Evolutionary conservation across 106 monocot genomes (phyloP), one percentile per base, ranked within the genome.

Genomic region (Dendrobium chrysotoxum): DNA sequence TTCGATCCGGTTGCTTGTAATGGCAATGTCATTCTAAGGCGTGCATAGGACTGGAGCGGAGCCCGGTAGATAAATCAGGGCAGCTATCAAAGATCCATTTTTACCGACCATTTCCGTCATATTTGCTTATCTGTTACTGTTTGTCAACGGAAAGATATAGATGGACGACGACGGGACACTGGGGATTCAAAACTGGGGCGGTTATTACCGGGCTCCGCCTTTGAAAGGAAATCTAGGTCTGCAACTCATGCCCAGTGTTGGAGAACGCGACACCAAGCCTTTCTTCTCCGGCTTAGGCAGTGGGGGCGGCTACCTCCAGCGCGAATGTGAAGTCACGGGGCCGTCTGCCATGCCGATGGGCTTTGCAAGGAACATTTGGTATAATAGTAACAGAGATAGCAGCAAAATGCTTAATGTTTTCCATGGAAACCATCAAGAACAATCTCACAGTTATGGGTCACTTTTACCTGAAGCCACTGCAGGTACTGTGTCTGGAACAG

Each of bases 121-220:
- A 0, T 12, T 77, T 23, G 23, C 15, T 21, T 8, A 25, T 79
- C 23, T n/a, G 61, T 50, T 13, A 64, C 25, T 30, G 70, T 28
- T 31, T 3, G 9, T 15, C 11, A 23, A 72, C 28, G 15, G 16
- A 66, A 28, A 4, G 17, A 23, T 41, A 3, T 40, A 55, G 17
- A 95, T 95, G 95, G 95, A 92, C 45, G 89, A 89, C 4, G 89
- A 92, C 46, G 90, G 90, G 2, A 79, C 82, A n/a, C 79, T 95
- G 65, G 89, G 86, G 50, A 84, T 86, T 35, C 82, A 86, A 74
- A 78, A 83, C 78, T 92, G 95, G 90, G 85, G 87, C 18, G 81
- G 85, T 15, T 92, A 85, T 83, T 95, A 86, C 53, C n/a, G 47
- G 12, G 85, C 86, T 5, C 85, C 76, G 46, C 85, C 86, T 20